Evolutionary conservation across 192 early-diverging fungal genomes (phyloP).

Genomic region (Funneliformis mosseae): DNA sequence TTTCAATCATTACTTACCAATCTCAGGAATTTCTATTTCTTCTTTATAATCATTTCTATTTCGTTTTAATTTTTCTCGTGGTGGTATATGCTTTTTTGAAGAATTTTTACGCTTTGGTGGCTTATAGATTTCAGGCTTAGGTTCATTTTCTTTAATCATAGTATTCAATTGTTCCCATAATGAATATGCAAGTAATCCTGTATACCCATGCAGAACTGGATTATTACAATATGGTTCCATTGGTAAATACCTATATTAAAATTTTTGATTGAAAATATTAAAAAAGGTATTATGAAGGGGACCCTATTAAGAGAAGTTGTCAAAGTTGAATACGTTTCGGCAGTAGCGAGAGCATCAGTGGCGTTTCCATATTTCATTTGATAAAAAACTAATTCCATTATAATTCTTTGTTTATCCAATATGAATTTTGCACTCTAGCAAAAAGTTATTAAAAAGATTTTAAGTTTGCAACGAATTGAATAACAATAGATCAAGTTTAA

Average conservation of each 20-base stretch:
- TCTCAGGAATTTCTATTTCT: background rate
- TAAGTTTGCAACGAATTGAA: too few species aligned
- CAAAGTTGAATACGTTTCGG: slow-evolving; percentile 21
- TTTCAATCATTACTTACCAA: background rate
- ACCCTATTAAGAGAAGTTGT: background rate
- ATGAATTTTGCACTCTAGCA: background rate
- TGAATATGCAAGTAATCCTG: slow-evolving; percentile 7
- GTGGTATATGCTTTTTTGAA: background rate
- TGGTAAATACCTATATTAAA: slow-evolving; percentile 13
- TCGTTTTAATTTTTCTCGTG: background rate
- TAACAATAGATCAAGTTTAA: too few species aligned
- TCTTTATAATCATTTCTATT: background rate
- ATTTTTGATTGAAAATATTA: background rate
- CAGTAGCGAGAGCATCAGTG: slow-evolving; percentile 13
- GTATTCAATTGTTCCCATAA: slow-evolving; percentile 13
- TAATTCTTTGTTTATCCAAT: background rate
- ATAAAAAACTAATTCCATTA: slow-evolving; percentile 26
- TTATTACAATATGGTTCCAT: slow-evolving; percentile 8
- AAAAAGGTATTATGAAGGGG: background rate
- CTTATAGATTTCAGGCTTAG: background rate
- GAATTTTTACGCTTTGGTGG: background rate
- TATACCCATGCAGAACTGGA: slow-evolving; percentile 20
- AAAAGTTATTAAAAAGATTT: background rate
- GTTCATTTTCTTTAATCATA: background rate
- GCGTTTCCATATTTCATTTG: background rate